Evolutionary conservation across 768 basidiomycete genomes (phyloP).

Genomic region (Podaxis mareebaensis): DNA sequence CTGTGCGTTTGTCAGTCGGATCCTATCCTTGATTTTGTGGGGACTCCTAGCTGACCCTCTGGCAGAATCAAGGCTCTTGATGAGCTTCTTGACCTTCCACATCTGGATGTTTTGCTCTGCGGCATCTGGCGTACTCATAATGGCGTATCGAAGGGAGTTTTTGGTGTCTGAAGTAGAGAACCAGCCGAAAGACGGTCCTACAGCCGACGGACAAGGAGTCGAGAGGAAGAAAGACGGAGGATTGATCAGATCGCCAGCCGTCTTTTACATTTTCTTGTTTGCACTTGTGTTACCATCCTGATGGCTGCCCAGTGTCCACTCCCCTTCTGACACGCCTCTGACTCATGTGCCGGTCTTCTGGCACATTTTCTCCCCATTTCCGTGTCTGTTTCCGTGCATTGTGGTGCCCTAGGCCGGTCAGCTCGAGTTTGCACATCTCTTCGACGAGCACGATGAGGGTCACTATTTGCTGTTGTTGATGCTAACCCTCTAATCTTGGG

Average conservation of each 20-base stretch:
- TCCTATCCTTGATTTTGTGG: slow-evolving; percentile 24
- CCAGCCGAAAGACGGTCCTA: slow-evolving; percentile 27
- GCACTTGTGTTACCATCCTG: slow-evolving; percentile 26
- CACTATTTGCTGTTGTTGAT: slow-evolving; percentile 6
- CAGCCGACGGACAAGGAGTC: slow-evolving; percentile 23
- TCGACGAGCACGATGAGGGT: background rate
- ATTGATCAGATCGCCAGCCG: slow-evolving; percentile 25
- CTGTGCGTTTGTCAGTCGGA: slow-evolving; percentile 35
- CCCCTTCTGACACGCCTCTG: slow-evolving; percentile 6
- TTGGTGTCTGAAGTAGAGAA: slow-evolving; percentile 30
- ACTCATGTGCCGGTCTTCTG: background rate
- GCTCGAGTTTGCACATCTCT: background rate
- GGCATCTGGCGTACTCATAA: slow-evolving; percentile 72
- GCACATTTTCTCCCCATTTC: background rate
- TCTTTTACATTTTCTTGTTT: slow-evolving; percentile 33
- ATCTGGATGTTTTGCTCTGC: slow-evolving; percentile 97
- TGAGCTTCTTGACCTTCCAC: slow-evolving; percentile 99
- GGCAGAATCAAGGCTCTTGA: slow-evolving; percentile 94
- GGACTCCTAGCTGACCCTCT: slow-evolving; percentile 60
- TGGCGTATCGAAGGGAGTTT: slow-evolving; percentile 35
- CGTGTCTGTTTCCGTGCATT: background rate
- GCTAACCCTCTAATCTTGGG: background rate
- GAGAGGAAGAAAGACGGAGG: slow-evolving; percentile 23
- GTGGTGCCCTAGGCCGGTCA: background rate
- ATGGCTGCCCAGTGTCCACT: slow-evolving; percentile 2